phyloP scores from a whole-genome alignment of 257 asterid genomes.

The Solanum rostratum region DNA sequence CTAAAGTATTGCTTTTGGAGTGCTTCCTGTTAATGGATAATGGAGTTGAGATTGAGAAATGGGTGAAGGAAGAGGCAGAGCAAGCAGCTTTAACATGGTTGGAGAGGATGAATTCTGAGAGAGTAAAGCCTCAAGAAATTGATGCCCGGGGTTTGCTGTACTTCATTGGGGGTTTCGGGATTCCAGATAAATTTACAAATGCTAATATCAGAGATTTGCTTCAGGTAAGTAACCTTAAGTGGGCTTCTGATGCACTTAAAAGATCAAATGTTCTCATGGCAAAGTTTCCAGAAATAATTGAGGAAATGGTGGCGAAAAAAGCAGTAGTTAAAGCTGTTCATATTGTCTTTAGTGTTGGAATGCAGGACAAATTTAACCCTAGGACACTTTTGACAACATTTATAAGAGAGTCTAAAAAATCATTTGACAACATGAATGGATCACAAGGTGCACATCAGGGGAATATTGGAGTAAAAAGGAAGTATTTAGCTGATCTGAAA shows the following conservation, averaged over 20 bases:
- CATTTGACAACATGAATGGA: constrained; percentile 29
- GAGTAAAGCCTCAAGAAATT: constrained; percentile 41
- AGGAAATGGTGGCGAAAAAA: constrained; percentile 39
- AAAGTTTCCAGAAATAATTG: constrained; percentile 52
- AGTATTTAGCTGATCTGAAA: constrained; percentile 37
- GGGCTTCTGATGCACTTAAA: constrained; percentile 32
- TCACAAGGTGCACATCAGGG: constrained; percentile 28
- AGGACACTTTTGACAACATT: constrained; percentile 39
- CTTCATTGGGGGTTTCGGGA: constrained; percentile 62
- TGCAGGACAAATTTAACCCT: constrained; percentile 48
- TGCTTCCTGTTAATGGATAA: constrained; percentile 34
- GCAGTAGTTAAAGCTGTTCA: constrained; percentile 67
- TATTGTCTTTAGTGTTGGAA: constrained; percentile 42
- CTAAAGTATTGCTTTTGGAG: constrained; percentile 56
- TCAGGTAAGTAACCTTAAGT: constrained; percentile 43
- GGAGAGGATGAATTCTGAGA: constrained; percentile 59
- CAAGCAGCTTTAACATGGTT: constrained; percentile 55
- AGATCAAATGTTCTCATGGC: constrained; percentile 42
- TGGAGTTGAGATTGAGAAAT: constrained; percentile 18
- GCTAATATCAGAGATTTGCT: constrained; percentile 55
- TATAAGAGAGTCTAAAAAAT: constrained; percentile 42
- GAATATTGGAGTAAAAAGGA: constrained; percentile 46
- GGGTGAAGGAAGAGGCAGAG: constrained; percentile 47
- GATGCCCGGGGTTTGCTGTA: constrained; percentile 80
- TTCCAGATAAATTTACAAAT: constrained; percentile 33